Base-by-base conservation (phyloP, 345 rosid species). In the Corymbia maculata region DNA sequence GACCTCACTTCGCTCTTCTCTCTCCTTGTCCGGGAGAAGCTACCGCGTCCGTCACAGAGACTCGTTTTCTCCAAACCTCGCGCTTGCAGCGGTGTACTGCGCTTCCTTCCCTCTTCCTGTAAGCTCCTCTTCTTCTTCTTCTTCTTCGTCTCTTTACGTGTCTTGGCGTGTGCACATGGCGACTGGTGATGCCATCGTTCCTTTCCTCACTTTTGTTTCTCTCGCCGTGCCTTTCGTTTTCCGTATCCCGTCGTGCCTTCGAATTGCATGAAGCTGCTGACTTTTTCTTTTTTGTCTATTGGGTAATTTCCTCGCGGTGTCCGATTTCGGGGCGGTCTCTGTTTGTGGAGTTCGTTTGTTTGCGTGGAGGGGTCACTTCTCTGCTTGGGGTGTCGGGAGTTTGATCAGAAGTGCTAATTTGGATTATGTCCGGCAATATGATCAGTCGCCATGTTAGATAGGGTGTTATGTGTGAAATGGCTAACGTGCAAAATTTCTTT, bases 71-170 rank as follows among this genome's bases (percentile, higher is more conserved):
- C 84, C 28, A 6, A 45, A 42, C 84, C 49, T 75, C 49, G 84
- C 26, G 84, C 26, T 75, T 42, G 49, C 49, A 42, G 49, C 49
- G 26, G 82, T 75, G 82, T 36, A 36, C 82, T 42, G 8, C 82
- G 82, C 26, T 75, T 75, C 82, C 82, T 42, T 75, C 84, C 42
- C 84, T 24, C 49, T 75, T 75, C 84, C 49, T 21, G 84, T 75
- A 36, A 75, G 84, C 28, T 45, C 82, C 5, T 36, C 82, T 42
- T 19, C 47, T 36, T 16, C 80, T 21, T 8, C 75, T 6, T 64
- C 70, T 1, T 64, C 64, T 22, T 22, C 61, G 22, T 9, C 70
- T n/a, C 3, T 64, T 0, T 6, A 30, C 84, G 0, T 75, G 28
- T 49, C 42, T 49, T 12, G 49, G 84, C 15, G 47, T 42, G 49